Conservation (phyloP, 140 eudicot species). For the Anethum foeniculum region DNA sequence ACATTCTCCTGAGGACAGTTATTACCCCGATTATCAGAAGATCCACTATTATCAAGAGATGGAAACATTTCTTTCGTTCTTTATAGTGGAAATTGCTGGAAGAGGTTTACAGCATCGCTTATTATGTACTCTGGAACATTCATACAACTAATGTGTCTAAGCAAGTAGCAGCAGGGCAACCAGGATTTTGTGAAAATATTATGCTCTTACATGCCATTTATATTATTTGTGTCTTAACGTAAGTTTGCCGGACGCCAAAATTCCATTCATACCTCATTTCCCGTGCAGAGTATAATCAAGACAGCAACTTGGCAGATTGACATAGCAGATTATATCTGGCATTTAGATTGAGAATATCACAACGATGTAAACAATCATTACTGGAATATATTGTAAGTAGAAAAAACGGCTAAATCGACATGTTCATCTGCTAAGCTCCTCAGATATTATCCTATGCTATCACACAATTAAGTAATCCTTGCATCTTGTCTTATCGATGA, state of each 20-base stretch:
- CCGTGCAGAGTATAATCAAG: neutral
- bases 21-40: neutral
- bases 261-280: neutral
- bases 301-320: constrained; percentile 1
- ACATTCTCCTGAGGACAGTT: neutral
- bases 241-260: constrained; percentile 1
- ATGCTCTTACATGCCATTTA: neutral
- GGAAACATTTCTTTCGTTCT: neutral
- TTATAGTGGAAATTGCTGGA: neutral
- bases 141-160: neutral
- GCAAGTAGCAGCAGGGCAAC: neutral
- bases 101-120: neutral
- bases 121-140: neutral
- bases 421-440: neutral
- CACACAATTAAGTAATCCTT: neutral
- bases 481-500: neutral
- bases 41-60: neutral
- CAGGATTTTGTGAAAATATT: neutral
- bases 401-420: neutral
- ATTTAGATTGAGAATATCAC: neutral
- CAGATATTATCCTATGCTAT: neutral
- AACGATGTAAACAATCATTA: neutral
- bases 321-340: neutral
- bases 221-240: neutral
- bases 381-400: neutral